Evolutionary conservation across 192 early-diverging fungal genomes (phyloP).

Genomic region (Backusella liffmaniae): DNA sequence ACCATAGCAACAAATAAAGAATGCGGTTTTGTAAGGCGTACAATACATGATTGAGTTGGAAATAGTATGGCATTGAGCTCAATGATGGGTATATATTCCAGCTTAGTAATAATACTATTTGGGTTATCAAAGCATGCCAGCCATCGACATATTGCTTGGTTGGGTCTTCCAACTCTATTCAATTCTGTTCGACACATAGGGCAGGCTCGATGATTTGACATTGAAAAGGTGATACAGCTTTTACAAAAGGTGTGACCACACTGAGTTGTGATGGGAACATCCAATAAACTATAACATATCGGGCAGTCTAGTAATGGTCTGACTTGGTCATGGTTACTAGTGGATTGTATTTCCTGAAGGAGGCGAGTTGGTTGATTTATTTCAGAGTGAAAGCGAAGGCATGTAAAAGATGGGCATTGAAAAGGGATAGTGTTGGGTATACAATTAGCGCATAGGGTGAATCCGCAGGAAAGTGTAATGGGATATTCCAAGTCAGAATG

Average conservation of each 20-base stretch:
- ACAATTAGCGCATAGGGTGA: conserved; percentile 35
- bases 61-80: not conserved
- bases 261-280: conserved; percentile 56
- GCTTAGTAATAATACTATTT: not conserved
- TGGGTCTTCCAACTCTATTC: conserved; percentile 8
- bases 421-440: conserved; percentile 13
- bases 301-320: conserved; percentile 44
- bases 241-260: conserved; percentile 73
- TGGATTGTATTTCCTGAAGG: conserved; percentile 31
- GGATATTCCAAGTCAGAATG: conserved; percentile 35
- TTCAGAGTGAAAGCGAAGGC: conserved; percentile 20
- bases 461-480: conserved; percentile 44
- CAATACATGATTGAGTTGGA: not conserved
- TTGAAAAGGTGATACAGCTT: conserved; percentile 50
- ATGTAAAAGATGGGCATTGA: conserved; percentile 18
- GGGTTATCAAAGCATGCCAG: not conserved
- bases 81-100: conserved; percentile 4
- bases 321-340: conserved; percentile 4
- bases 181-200: conserved; percentile 47
- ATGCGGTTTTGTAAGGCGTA: not conserved
- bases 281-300: conserved; percentile 51
- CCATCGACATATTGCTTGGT: conserved; percentile 6
- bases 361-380: conserved; percentile 27
- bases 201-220: conserved; percentile 47
- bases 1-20: conserved; percentile 3